These are phyloP conservation scores for Tetrahymena borealis DNA, from an alignment of 73 alveolate species.

Conservation along the genomic window DNA sequence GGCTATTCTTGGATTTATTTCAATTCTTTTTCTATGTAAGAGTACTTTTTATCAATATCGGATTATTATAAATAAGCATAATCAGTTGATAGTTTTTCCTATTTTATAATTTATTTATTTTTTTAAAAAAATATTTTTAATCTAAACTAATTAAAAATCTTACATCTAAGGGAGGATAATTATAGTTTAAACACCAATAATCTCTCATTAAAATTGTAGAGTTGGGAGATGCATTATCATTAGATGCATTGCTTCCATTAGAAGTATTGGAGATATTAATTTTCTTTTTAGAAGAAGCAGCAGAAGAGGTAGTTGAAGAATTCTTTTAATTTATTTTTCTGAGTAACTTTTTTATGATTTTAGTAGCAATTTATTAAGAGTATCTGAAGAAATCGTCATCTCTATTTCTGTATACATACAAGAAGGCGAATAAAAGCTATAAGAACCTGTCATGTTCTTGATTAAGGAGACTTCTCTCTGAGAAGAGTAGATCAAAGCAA, in stretches of 20 bases:
- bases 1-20: background rate
- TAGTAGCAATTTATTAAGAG: background rate
- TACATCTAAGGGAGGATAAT: background rate
- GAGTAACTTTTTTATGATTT: background rate
- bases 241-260: background rate
- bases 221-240: background rate
- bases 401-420: background rate
- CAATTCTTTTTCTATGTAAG: background rate
- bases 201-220: background rate
- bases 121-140: too few relatives aligned
- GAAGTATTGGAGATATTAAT: background rate
- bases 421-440: background rate
- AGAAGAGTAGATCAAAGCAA: background rate
- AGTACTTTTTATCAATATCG: background rate
- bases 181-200: background rate
- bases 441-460: background rate
- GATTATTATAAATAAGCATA: background rate
- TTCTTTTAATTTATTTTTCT: background rate
- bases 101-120: too few relatives aligned
- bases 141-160: too few relatives aligned
- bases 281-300: background rate
- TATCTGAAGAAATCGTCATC: background rate
- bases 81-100: background rate
- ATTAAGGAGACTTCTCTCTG: background rate
- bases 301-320: background rate